Base-by-base conservation (phyloP, 2,329 filamentous ascomycete species). In the Orbilia quercus region DNA sequence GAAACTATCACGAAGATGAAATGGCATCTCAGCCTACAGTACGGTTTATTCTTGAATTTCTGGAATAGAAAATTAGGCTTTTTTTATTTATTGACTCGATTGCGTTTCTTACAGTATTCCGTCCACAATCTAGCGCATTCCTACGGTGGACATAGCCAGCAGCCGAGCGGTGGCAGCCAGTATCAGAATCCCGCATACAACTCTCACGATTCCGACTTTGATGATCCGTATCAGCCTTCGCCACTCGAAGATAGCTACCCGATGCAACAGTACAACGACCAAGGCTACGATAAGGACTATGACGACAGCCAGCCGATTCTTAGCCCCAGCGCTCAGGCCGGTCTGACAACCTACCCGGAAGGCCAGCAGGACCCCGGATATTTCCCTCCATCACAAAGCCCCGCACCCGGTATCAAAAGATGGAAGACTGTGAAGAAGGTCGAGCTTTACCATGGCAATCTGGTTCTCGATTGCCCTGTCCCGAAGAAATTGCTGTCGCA, bases 341-440 rank as follows among this genome's bases (percentile, higher is more conserved):
- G 45, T 11, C 36, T 57, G 25, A 25, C 69, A 7, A 65, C 77
- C 16, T 75, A 67, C 16, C 73, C 75, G 12, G 76, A 77, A 45
- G 78, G 76, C 31, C 77, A 79, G 55, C 75, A 77, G 47, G 75
- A 75, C 14, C 64, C 73, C 16, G 62, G 58, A n/a, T 58, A 7
- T 78, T 57, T 81, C 78, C 74, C 79, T 75, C 83, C 83, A 73
- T 83, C 84, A 62, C 83, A 85, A 18, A 84, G 84, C 76, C 86
- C 84, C 64, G 86, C 83, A 75, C 86, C 84, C 1, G 79, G 86
- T 2, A 88, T 98, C 76, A 90, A 91, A 80, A 87, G 95, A 80
- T 98, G 92, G 91, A 99, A 98, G 84, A 99, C 95, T 0, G 94
- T 99, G 53, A 99, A 98, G 82, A 92, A 97, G 83, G 94, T 99